These are phyloP conservation scores for Bryopsis sp. DNA, from an alignment of 139 green algal species.

Conservation along the genomic window DNA sequence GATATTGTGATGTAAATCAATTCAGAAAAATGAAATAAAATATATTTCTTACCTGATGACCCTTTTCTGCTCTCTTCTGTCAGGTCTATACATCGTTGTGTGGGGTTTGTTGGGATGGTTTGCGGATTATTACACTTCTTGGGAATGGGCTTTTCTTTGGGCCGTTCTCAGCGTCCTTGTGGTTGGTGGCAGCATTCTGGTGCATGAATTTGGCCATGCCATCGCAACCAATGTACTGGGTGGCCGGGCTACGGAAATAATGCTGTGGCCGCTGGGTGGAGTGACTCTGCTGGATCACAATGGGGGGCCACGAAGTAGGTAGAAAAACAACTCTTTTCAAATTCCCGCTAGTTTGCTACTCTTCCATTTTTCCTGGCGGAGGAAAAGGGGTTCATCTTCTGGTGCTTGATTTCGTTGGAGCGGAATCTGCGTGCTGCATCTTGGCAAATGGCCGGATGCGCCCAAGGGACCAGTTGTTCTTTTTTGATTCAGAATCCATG, in stretches of 20 bases:
- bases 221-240: slow-evolving; percentile 19
- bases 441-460: no score
- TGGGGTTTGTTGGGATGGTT: not conserved
- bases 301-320: slow-evolving; percentile 28
- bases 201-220: slow-evolving; percentile 58
- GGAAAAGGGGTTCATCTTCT: no score
- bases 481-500: no score
- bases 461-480: no score
- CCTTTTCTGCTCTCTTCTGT: not conserved
- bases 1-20: not conserved
- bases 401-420: no score
- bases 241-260: not conserved
- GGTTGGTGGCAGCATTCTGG: slow-evolving; percentile 47
- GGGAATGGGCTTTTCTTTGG: slow-evolving; percentile 20
- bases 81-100: not conserved
- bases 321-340: no score
- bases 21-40: not conserved
- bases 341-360: no score
- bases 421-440: no score
- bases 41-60: not conserved
- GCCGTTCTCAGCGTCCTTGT: slow-evolving; percentile 39
- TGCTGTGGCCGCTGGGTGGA: slow-evolving; percentile 50
- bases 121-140: not conserved
- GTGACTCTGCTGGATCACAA: slow-evolving; percentile 58
- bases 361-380: no score